Evolutionary conservation across 805 yeast genomes (phyloP), one percentile per base, ranked within the genome.

Genomic region (Tanozyma kutaoensis): DNA sequence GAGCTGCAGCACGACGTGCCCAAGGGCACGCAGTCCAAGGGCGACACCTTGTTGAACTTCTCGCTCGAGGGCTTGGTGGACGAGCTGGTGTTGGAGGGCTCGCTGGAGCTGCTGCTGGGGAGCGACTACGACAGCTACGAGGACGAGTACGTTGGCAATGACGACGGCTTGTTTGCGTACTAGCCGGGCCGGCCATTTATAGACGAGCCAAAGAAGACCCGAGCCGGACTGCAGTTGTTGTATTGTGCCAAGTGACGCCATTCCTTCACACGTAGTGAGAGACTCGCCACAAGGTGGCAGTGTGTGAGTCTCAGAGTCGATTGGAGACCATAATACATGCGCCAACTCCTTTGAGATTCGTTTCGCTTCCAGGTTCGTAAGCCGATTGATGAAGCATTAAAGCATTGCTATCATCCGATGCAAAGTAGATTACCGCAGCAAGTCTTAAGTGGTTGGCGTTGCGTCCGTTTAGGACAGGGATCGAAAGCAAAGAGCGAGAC

Each of bases 1-100:
- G 97, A 86, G 50, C 81, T 93, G 8, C 61, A 73, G 1, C 82
- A 75, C 46, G 61, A 59, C 12, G 86, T 91, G 14, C 61, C 68
- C 3, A 57, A 68, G 39, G 73, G 75, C 28, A 57, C 63, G 8
- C 55, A 46, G 23, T 38, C 66, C 15, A 74, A 74, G 50, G 76
- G 77, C 34, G 81, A 74, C 39, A 70, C 73, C 1, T 52, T 74
- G 30, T 45, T 58, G 28, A 49, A 57, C 35, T 51, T 62, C 36
- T 43, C 58, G 10, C 50, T 61, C 34, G 65, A 58, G 31, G 65
- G 63, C 1, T 39, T 56, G 29, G 62, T 52, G 23, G 38, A 51
- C 52, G 42, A 58, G 19, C 46, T 39, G 14, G 55, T 42, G 9
- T 45, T 41, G 13, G 58, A 47, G 7, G 46, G 46, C n/a, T 59